Evolutionary conservation across 306 rosid genomes (phyloP).

Genomic region (Rosa multiflora): DNA sequence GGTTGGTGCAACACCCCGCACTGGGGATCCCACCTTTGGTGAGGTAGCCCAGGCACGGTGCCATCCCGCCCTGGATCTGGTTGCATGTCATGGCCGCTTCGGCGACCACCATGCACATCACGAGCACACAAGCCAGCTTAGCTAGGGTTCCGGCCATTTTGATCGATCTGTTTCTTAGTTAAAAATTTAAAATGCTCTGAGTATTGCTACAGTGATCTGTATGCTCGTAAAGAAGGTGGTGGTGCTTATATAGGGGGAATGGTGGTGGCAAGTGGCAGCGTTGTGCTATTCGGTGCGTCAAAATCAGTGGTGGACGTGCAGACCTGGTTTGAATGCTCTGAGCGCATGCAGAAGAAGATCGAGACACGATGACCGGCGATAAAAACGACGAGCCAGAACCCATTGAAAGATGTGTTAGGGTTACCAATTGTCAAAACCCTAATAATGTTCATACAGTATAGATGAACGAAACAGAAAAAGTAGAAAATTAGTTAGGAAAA

Average conservation of each 20-base stretch:
- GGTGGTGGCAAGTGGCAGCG: not conserved
- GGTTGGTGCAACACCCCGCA: not conserved
- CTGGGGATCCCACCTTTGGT: not conserved
- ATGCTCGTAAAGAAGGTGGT: not conserved
- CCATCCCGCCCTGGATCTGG: not conserved
- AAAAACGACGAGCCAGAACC: not conserved
- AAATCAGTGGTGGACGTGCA: not conserved
- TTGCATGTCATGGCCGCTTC: slow-evolving; percentile 34
- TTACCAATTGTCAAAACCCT: not conserved
- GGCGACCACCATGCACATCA: slow-evolving; percentile 36
- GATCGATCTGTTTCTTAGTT: not conserved
- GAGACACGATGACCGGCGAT: not conserved
- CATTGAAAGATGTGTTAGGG: slow-evolving; percentile 16
- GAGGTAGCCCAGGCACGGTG: slow-evolving; percentile 25
- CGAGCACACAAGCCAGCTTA: slow-evolving; percentile 24
- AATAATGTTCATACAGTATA: not conserved
- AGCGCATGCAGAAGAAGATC: slow-evolving; percentile 13
- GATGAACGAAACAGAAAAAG: not conserved
- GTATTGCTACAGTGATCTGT: not conserved
- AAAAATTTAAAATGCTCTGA: not conserved
- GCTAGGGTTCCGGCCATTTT: slow-evolving; percentile 12
- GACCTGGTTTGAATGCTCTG: not conserved
- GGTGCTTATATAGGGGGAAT: slow-evolving; percentile 4
- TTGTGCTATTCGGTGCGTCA: not conserved
- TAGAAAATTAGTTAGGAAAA: not conserved